Percentiles rank a stretch among this genome's conserved stretches.
Conservation (phyloP, 176 grass and related monocot genomes). For the Eleusine indica region DNA sequence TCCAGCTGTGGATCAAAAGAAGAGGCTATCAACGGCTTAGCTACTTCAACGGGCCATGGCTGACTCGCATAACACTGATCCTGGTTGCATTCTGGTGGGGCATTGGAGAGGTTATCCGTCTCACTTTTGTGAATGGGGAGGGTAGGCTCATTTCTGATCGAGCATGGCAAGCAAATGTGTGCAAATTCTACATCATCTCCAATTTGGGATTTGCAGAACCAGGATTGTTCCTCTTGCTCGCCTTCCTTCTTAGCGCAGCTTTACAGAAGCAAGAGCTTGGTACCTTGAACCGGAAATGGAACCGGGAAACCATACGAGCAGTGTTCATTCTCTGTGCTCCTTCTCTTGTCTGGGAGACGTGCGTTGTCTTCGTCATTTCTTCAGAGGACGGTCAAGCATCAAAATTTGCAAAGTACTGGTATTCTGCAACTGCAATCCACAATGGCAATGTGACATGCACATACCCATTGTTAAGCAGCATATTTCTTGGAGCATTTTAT, state of each 20-base stretch:
- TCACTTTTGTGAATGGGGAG: constrained; percentile 66
- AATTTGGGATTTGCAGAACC: constrained; percentile 97
- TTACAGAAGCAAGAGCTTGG: constrained; percentile 76
- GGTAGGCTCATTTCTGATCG: constrained; percentile 49
- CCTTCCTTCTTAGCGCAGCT: constrained; percentile 80
- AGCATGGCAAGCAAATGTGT: constrained; percentile 62
- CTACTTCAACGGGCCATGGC: constrained; percentile 86
- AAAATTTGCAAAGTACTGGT: constrained; percentile 58
- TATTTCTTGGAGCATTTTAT: constrained; percentile 84
- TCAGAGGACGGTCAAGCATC: constrained; percentile 25
- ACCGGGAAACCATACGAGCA: constrained; percentile 63
- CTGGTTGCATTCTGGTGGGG: constrained; percentile 81
- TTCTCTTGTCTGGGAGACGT: constrained; percentile 59
- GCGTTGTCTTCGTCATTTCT: constrained; percentile 60
- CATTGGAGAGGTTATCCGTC: constrained; percentile 68
- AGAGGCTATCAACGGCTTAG: constrained; percentile 65
- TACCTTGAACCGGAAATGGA: constrained; percentile 73
- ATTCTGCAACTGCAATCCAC: constrained; percentile 42
- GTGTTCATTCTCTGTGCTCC: constrained; percentile 70
- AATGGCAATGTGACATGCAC: constrained; percentile 58
- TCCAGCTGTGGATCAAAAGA: constrained; percentile 72
- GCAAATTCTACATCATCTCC: constrained; percentile 82
- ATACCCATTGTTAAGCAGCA: constrained; percentile 81
- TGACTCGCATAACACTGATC: constrained; percentile 67
- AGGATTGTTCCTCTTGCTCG: constrained; percentile 81